phyloP scores from a whole-genome alignment of 352 stramenopile species.

The Globisporangium cederbergense region DNA sequence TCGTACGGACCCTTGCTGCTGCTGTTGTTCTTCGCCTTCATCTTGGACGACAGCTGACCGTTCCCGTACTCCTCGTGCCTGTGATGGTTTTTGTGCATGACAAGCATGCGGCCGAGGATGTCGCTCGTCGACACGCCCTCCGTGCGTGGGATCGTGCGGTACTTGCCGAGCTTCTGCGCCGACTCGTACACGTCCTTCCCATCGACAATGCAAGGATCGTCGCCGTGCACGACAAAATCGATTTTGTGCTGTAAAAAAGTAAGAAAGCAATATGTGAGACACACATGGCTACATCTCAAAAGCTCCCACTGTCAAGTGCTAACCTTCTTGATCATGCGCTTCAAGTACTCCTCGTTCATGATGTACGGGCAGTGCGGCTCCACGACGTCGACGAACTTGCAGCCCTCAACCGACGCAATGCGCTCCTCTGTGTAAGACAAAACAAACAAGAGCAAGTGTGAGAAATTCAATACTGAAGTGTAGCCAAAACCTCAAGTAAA shows the following conservation, averaged over 20 bases:
- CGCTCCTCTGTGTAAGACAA: constrained; percentile 78
- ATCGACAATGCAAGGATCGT: constrained; percentile 99
- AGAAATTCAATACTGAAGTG: background rate
- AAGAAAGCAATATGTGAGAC: background rate
- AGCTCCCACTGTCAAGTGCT: background rate
- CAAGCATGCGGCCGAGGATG: constrained; percentile 97
- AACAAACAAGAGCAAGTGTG: background rate
- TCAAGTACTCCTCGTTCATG: constrained; percentile 98
- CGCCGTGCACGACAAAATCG: constrained; percentile 98
- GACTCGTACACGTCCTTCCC: constrained; percentile 98
- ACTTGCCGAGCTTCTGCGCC: constrained; percentile 95
- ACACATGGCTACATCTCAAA: constrained; percentile 9
- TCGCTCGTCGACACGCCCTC: constrained; percentile 98
- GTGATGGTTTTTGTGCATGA: constrained; percentile 95
- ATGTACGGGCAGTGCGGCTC: constrained; percentile 97
- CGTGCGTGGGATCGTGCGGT: constrained; percentile 94
- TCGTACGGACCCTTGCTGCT: constrained; percentile 39
- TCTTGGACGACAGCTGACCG: constrained; percentile 72
- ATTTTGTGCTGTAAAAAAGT: constrained; percentile 80
- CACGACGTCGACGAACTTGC: constrained; percentile 99
- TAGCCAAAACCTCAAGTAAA: background rate
- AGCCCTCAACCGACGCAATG: constrained; percentile 93
- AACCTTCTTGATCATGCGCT: constrained; percentile 94
- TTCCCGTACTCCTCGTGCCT: constrained; percentile 77
- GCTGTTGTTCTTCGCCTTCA: constrained; percentile 28